Conservation (phyloP, 2,329 filamentous ascomycete species). For the Coleophoma cylindrospora region DNA sequence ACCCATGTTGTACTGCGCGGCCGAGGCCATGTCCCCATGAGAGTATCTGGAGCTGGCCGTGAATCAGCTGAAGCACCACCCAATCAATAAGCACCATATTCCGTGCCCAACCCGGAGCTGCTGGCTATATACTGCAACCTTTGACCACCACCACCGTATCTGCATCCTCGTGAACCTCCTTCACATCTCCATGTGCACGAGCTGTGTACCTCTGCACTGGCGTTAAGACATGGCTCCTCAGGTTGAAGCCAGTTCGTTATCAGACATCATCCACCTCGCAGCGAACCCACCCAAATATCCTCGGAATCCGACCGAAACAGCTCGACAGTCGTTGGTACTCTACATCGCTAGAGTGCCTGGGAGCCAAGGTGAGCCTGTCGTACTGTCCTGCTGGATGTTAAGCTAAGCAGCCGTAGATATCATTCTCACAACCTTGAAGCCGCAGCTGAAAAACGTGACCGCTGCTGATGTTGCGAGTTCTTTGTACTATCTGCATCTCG, state of each 20-base stretch:
- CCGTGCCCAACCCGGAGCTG: too few relatives aligned
- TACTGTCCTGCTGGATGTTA: constrained; percentile 1
- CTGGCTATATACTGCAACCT: too few relatives aligned
- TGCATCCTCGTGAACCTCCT: neutral
- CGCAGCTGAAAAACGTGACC: constrained; percentile 82
- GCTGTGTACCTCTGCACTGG: neutral
- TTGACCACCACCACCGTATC: too few relatives aligned
- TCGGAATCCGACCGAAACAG: constrained; percentile 65
- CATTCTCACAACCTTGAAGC: constrained; percentile 87
- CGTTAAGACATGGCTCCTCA: constrained; percentile 10
- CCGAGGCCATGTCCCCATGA: too few relatives aligned
- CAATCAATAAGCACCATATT: too few relatives aligned
- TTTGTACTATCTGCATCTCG: constrained; percentile 86
- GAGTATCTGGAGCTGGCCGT: too few relatives aligned
- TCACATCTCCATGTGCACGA: neutral
- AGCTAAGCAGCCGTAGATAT: constrained; percentile 58
- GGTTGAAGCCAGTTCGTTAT: constrained; percentile 79
- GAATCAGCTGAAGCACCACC: too few relatives aligned
- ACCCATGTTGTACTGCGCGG: too few relatives aligned
- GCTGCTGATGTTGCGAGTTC: constrained; percentile 81
- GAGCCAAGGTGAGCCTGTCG: constrained; percentile 65
- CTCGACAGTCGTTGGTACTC: constrained; percentile 68
- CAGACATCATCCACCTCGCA: constrained; percentile 73
- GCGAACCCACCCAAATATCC: constrained; percentile 84
- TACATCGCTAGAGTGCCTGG: constrained; percentile 94